A percentile compares a stretch with the other conserved stretches of the same genome.
phyloP scores from a whole-genome alignment of 352 stramenopile species.

The Pythium aristosporum region DNA sequence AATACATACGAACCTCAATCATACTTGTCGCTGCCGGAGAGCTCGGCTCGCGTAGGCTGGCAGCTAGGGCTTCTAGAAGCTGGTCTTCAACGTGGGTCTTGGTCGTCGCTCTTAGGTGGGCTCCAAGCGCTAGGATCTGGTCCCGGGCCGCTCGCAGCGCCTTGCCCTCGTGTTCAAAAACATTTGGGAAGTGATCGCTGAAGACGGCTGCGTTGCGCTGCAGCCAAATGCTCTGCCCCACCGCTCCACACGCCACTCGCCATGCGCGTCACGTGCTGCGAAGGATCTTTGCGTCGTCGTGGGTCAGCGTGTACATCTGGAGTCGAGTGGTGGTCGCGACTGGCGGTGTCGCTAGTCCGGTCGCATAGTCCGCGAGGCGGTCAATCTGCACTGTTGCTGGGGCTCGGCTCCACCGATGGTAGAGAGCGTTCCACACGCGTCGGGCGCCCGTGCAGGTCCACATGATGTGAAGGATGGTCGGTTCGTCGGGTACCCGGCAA shows the following conservation, averaged over 20 bases:
- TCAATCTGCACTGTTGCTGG: not conserved
- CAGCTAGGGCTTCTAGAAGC: no score
- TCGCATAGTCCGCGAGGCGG: not conserved
- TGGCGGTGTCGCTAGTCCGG: not conserved
- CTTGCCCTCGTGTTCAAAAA: not conserved
- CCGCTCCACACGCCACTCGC: not conserved
- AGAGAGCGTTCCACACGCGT: not conserved
- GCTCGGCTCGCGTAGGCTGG: no score
- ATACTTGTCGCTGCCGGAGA: no score
- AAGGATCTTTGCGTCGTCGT: not conserved
- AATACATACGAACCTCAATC: not conserved
- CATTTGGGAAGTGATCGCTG: not conserved
- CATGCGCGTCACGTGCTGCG: not conserved
- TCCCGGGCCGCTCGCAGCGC: not conserved
- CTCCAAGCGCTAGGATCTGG: not conserved
- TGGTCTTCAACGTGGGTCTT: no score
- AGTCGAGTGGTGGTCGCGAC: not conserved
- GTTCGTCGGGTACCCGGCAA: not conserved
- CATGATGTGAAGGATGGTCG: conserved; percentile 1
- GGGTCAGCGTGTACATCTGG: not conserved
- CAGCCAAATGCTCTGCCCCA: not conserved
- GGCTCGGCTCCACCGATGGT: not conserved
- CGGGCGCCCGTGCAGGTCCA: not conserved
- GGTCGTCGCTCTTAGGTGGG: not conserved
- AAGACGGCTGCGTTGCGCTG: not conserved